Evolutionary conservation across 1,284 basidiomycete genomes (phyloP).

Genomic region (Fomitiporia mediterranea): DNA sequence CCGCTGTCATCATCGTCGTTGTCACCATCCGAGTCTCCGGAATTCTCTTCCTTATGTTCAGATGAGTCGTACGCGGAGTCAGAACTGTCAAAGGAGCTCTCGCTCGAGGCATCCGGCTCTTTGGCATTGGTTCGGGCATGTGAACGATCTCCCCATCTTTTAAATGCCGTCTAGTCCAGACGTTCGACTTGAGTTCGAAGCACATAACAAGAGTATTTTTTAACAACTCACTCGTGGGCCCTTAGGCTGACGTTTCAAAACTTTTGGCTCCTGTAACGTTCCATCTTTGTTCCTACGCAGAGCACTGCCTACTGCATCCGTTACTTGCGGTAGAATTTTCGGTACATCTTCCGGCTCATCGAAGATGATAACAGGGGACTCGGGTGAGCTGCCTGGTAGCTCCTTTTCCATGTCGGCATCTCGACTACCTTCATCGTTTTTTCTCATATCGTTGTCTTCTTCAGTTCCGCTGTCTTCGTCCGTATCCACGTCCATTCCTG

Average conservation of each 20-base stretch:
- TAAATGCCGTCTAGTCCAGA: constrained; percentile 32
- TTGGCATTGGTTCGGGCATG: background rate
- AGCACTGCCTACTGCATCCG: constrained; percentile 41
- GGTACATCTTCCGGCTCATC: constrained; percentile 6
- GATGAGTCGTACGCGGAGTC: constrained; percentile 59
- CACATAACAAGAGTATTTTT: constrained; percentile 6
- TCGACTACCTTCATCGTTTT: background rate
- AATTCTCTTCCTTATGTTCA: constrained; percentile 32
- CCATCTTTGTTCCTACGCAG: constrained; percentile 58
- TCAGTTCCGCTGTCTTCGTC: constrained; percentile 9
- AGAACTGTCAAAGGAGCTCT: constrained; percentile 71
- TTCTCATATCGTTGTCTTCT: constrained; percentile 16
- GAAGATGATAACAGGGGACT: constrained; percentile 11
- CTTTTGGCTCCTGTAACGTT: constrained; percentile 41
- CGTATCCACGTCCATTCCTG: constrained; percentile 27
- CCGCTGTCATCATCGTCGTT: constrained; percentile 19
- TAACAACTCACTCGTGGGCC: constrained; percentile 37
- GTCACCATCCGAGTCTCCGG: background rate
- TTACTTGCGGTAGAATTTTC: background rate
- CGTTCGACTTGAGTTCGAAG: background rate
- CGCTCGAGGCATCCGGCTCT: constrained; percentile 24
- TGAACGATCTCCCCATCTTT: constrained; percentile 40
- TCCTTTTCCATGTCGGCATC: background rate
- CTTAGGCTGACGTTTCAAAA: constrained; percentile 39
- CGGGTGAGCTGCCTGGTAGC: constrained; percentile 9